Evolutionary conservation across 768 basidiomycete genomes (phyloP).

Genomic region (Chalciporus pseudorubinellus): DNA sequence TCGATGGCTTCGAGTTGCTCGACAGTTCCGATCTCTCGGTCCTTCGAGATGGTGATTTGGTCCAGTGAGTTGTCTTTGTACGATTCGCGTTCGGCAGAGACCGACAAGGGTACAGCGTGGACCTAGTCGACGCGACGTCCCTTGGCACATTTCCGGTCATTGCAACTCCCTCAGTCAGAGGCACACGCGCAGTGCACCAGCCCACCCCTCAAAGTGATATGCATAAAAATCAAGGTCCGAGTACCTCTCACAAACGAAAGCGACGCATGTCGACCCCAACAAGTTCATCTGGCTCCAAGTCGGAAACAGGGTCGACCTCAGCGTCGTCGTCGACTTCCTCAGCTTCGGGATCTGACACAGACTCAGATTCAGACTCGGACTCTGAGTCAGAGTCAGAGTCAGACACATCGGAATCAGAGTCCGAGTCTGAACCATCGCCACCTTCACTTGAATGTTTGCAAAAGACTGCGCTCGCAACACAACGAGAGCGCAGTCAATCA

Average conservation of each 20-base stretch:
- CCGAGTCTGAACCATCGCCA: slow-evolving; percentile 1
- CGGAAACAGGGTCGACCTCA: slow-evolving; percentile 22
- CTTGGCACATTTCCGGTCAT: background rate
- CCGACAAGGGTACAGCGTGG: slow-evolving; percentile 19
- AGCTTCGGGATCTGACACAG: slow-evolving; percentile 26
- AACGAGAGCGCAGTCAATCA: slow-evolving; percentile 5
- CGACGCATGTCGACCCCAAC: slow-evolving; percentile 15
- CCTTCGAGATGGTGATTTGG: slow-evolving; percentile 28
- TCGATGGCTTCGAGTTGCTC: slow-evolving; percentile 31
- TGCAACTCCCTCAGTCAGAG: background rate
- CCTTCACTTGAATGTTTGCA: background rate
- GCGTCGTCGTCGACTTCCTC: slow-evolving; percentile 10
- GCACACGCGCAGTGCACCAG: background rate
- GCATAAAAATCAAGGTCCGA: background rate
- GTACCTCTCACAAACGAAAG: slow-evolving; percentile 25
- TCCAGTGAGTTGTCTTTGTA: slow-evolving; percentile 16
- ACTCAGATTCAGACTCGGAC: slow-evolving; percentile 23
- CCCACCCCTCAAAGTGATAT: background rate
- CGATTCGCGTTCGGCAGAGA: too few species aligned
- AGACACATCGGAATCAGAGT: slow-evolving; percentile 19
- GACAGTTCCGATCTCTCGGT: slow-evolving; percentile 26
- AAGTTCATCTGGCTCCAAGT: slow-evolving; percentile 19
- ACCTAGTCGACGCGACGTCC: background rate
- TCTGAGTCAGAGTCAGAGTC: slow-evolving; percentile 30
- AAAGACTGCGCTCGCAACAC: slow-evolving; percentile 11